Conservation (phyloP, 768 basidiomycete species). For the Punctularia strigosozonata region DNA sequence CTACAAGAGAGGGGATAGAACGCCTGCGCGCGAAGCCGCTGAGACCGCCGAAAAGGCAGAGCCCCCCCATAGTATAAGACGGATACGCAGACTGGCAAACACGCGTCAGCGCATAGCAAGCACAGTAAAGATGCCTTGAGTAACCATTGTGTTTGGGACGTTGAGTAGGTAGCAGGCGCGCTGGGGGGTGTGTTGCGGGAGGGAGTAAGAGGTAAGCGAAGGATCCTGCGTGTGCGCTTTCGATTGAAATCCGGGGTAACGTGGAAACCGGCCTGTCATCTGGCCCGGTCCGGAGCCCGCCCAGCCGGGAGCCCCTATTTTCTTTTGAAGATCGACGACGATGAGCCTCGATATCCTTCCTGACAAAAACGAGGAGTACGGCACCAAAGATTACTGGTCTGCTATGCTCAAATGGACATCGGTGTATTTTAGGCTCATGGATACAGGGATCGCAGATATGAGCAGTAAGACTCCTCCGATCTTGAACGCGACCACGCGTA, state of each 20-base stretch:
- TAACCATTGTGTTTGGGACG: no score
- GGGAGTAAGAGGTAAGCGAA: no score
- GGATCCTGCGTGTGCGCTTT: no score
- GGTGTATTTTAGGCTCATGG: not conserved
- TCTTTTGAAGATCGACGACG: not conserved
- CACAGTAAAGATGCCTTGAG: no score
- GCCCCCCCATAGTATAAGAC: constrained; percentile 62
- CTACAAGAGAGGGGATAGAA: constrained; percentile 74
- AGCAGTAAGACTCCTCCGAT: constrained; percentile 31
- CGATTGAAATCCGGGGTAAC: no score
- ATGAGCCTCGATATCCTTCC: constrained; percentile 27
- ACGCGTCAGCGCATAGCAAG: no score
- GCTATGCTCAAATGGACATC: not conserved
- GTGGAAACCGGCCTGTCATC: not conserved
- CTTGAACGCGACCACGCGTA: not conserved
- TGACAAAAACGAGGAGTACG: constrained; percentile 56
- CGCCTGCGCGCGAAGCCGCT: constrained; percentile 62
- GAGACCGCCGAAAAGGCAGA: constrained; percentile 69
- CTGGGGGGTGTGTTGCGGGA: no score
- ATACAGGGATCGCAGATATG: constrained; percentile 57
- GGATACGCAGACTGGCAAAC: constrained; percentile 84
- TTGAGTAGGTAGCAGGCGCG: no score
- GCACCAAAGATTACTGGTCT: constrained; percentile 55
- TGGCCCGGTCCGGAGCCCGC: not conserved
- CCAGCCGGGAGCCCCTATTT: not conserved